Evolutionary conservation across 2,329 filamentous ascomycete genomes (phyloP).

Genomic region (Aspergillus bombycis): DNA sequence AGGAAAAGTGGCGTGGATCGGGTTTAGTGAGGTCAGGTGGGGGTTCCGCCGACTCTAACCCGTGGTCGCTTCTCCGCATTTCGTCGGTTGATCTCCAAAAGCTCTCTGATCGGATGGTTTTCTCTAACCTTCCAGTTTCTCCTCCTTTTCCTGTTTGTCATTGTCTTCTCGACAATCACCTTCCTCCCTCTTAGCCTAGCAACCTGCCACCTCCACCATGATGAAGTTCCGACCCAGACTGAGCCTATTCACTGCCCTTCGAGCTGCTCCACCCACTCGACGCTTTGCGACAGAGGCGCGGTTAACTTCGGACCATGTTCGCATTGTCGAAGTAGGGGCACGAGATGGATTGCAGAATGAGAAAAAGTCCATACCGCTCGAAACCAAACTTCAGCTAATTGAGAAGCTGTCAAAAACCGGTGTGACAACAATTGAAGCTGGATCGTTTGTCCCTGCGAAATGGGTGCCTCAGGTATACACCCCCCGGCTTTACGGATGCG

Average conservation of each 20-base stretch:
- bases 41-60: constrained; percentile 18
- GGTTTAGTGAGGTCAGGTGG: constrained; percentile 23
- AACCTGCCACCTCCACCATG: constrained; percentile 18
- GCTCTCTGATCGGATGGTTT: constrained; percentile 9
- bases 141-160: neutral
- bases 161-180: neutral
- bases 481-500: neutral
- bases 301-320: constrained; percentile 52
- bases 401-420: constrained; percentile 51
- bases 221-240: constrained; percentile 31
- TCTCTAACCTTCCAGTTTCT: constrained; percentile 6
- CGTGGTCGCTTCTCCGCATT: constrained; percentile 34
- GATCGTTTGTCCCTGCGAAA: constrained; percentile 58
- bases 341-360: constrained; percentile 59
- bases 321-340: constrained; percentile 58
- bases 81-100: constrained; percentile 4
- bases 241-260: constrained; percentile 34
- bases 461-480: constrained; percentile 55
- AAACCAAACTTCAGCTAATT: constrained; percentile 55
- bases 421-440: constrained; percentile 55
- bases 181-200: neutral
- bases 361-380: constrained; percentile 51
- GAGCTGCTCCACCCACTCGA: constrained; percentile 27
- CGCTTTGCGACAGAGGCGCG: constrained; percentile 44
- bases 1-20: constrained; percentile 11